Conservation (phyloP, 768 basidiomycete species). For the Tricholoma matsutake region DNA sequence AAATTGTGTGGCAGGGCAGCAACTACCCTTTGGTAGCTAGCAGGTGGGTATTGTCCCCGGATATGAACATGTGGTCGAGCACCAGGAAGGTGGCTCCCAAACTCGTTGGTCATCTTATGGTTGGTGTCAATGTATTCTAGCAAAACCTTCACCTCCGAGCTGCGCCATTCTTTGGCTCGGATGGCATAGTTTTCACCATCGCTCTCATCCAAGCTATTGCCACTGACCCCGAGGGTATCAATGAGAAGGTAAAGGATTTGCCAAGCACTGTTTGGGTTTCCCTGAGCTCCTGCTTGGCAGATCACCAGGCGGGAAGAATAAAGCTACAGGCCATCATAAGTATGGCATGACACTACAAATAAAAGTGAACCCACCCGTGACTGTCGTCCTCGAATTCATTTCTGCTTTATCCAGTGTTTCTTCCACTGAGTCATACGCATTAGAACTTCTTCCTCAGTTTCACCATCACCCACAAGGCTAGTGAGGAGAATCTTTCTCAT, state of each 20-base stretch:
- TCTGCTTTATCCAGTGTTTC: background rate
- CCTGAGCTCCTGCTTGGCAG: background rate
- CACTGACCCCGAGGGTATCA: background rate
- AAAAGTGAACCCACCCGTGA: background rate
- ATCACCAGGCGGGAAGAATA: background rate
- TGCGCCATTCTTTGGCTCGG: too few species aligned
- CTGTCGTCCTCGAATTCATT: background rate
- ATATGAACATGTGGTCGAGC: too few species aligned
- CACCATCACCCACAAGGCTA: background rate
- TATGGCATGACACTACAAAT: background rate
- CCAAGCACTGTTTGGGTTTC: background rate
- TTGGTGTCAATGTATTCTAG: too few species aligned
- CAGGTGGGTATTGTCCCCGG: too few species aligned
- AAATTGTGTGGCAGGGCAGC: too few species aligned
- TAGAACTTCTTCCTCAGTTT: background rate
- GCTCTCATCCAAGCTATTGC: slow-evolving; percentile 2
- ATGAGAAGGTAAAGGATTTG: slow-evolving; percentile 1
- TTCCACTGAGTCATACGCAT: background rate
- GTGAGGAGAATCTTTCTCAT: background rate
- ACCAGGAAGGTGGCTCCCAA: too few species aligned
- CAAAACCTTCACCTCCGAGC: too few species aligned
- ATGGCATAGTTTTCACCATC: too few species aligned
- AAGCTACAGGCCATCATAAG: background rate
- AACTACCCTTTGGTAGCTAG: too few species aligned
- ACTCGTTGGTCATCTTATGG: too few species aligned